Base-by-base conservation (phyloP, 768 basidiomycete genomes). In the Leccinellum luteum region DNA sequence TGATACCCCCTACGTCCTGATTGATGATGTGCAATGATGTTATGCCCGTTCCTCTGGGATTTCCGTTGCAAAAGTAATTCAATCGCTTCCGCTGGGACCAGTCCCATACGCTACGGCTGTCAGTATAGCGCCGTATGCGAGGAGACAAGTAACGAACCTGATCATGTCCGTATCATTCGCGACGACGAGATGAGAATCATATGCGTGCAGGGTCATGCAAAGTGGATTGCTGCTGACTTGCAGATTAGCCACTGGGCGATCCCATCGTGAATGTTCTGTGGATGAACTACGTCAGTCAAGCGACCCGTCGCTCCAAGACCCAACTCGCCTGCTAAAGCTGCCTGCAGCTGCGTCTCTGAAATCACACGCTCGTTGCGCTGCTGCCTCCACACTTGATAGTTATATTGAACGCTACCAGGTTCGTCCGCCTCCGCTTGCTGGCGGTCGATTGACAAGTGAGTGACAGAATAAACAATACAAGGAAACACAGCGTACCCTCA, bases 351-450 rank as follows among this genome's bases (percentile, higher is more conserved):
- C 4, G 91, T 93, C 65, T 89, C 85, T 31, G 79, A 72, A 19
- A 85, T 78, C 50, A 94, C 82, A 56, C 85, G 79, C 63, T 98
- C 94, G 66, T 97, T 97, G 52, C 94, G 85, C 61, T 88, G 82
- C 64, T 95, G 89, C 60, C 95, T 80, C 95, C 95, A 98, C 0
- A 94, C 84, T 66, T 97, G 95, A 67, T 96, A 90, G 66, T 97
- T 98, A 67, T 95, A 98, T 62, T 89, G 86, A 31, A 90, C 76
- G 62, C 92, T 95, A 2, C 97, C 97, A 23, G 96, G 94, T 70
- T 99, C 97, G 68, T 98, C 95, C 2, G 87, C 87, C 69, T 98
- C 96, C 7, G 91, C 85, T 85, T 93, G 90, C 95, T 95, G 65
- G 3, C 52, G 55, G 31, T 60, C 25, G 50, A 31, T 57, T 51